phyloP scores from a whole-genome alignment of 2,329 filamentous ascomycete genomes.

The Claviceps sp. region DNA sequence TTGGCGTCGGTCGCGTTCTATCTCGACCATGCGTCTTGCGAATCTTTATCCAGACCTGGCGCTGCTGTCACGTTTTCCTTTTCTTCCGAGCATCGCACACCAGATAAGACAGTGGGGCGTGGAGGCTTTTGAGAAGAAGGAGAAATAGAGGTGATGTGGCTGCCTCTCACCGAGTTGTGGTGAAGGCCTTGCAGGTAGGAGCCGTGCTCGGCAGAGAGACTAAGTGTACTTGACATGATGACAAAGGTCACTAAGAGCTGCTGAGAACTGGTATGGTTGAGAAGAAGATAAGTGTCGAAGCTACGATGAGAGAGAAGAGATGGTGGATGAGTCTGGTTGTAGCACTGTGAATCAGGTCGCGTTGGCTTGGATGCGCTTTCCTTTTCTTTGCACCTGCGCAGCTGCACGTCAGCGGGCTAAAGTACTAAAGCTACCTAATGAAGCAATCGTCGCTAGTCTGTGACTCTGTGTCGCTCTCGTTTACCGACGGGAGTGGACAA shows the following conservation, averaged over 20 bases:
- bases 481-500: not conserved
- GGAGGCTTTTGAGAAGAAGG: not conserved
- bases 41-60: not conserved
- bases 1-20: constrained; percentile 4
- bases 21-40: constrained; percentile 1
- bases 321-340: no score
- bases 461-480: constrained; percentile 23
- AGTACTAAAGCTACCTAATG: not conserved
- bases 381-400: not conserved
- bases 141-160: not conserved
- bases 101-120: not conserved
- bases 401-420: not conserved
- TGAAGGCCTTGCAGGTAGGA: constrained; percentile 2
- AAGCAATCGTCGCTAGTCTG: not conserved
- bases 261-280: not conserved
- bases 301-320: not conserved
- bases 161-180: not conserved
- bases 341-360: not conserved
- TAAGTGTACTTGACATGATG: constrained; percentile 5
- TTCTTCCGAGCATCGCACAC: not conserved
- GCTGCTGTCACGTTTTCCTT: constrained; percentile 1
- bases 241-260: not conserved
- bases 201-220: not conserved
- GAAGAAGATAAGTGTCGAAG: not conserved
- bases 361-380: not conserved